These are phyloP conservation scores for Erodium texanum DNA, from an alignment of 441 rosid species.

Conservation along the genomic window DNA sequence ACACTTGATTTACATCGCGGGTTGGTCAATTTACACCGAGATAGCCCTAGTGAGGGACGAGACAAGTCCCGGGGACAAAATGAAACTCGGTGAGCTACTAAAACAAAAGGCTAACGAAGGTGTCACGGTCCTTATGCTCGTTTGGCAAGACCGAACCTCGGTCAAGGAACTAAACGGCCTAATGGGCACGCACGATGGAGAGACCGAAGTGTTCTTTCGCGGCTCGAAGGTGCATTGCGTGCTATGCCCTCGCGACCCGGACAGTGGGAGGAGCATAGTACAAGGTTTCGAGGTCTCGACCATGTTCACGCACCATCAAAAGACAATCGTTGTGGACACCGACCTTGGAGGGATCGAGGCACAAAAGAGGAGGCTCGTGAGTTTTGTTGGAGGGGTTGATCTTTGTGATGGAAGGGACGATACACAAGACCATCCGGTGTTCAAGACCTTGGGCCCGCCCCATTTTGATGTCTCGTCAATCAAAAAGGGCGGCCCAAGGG, in stretches of 20 bases:
- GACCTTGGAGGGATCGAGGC: conserved; percentile 3
- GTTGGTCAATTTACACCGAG: conserved; percentile 18
- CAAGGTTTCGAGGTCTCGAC: conserved; percentile 22
- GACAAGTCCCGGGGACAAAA: conserved; percentile 14
- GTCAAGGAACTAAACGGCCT: conserved; percentile 29
- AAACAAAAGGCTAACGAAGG: conserved; percentile 33
- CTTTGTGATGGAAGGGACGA: conserved; percentile 30
- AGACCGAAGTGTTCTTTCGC: conserved; percentile 25
- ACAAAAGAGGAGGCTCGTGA: conserved; percentile 25
- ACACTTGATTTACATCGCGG: conserved; percentile 31
- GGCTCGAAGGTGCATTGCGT: conserved; percentile 18
- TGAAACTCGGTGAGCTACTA: conserved; percentile 29
- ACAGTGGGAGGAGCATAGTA: conserved; percentile 20
- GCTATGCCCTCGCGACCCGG: conserved; percentile 24
- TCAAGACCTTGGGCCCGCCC: conserved; percentile 23
- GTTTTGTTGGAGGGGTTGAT: conserved; percentile 32
- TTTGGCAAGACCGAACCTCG: conserved; percentile 39
- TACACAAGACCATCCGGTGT: conserved; percentile 27
- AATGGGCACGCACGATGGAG: conserved; percentile 37
- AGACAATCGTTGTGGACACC: conserved; percentile 29
- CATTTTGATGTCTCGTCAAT: conserved; percentile 23
- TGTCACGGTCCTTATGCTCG: conserved; percentile 32
- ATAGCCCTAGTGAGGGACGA: conserved; percentile 25
- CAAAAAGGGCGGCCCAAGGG: conserved; percentile 32
- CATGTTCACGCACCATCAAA: conserved; percentile 37